These are phyloP conservation scores for Cruciata laevipes DNA, from an alignment of 257 asterid species.

Conservation along the genomic window DNA sequence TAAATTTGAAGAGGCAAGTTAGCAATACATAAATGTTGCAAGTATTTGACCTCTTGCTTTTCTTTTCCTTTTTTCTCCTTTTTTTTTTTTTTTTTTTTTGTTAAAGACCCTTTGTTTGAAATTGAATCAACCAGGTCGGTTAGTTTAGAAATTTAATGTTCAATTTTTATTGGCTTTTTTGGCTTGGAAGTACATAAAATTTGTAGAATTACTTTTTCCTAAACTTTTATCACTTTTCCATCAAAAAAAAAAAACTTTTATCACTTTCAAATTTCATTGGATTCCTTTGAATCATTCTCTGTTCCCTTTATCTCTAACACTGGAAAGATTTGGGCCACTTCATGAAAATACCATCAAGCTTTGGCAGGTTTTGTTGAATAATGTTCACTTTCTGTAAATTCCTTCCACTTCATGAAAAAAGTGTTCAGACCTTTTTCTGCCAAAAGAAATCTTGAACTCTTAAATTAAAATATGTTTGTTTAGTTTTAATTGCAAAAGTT, in stretches of 20 bases:
- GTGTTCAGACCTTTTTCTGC: neutral
- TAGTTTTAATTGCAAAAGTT: too few relatives aligned
- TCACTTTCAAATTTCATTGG: conserved; percentile 14
- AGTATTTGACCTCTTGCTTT: neutral
- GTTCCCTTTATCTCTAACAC: conserved; percentile 2
- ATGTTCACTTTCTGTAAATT: neutral
- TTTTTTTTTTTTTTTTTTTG: neutral
- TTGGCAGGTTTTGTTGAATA: conserved; percentile 6
- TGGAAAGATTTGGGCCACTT: conserved; percentile 17
- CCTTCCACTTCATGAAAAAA: neutral
- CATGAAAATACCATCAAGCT: conserved; percentile 6
- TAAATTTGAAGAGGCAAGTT: neutral
- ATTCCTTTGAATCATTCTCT: conserved; percentile 3
- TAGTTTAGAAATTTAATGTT: neutral
- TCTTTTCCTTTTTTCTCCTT: neutral
- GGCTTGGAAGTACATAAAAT: neutral
- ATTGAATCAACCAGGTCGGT: neutral
- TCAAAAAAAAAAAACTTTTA: too few relatives aligned
- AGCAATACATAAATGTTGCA: neutral
- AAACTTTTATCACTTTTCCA: neutral
- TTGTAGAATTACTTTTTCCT: neutral
- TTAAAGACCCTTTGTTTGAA: neutral
- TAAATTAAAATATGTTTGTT: too few relatives aligned
- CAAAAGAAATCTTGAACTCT: too few relatives aligned
- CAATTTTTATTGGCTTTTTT: conserved; percentile 4